Evolutionary conservation across 352 stramenopile species (phyloP), one percentile per base, ranked within the genome.

Genomic region (Phytophthora kernoviae): DNA sequence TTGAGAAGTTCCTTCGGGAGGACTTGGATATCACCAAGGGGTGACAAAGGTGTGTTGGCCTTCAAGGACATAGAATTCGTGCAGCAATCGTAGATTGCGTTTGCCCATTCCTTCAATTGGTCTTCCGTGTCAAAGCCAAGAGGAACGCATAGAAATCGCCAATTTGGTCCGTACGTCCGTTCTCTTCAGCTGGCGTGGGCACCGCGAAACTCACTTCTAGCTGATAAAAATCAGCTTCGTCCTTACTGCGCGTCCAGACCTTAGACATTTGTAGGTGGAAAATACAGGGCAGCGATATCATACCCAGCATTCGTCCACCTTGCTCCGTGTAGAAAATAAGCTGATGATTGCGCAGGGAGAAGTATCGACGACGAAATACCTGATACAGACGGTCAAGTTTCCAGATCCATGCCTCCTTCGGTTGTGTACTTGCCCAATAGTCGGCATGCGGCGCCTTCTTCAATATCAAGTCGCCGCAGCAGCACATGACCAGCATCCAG

Each of bases 401-500:
- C 84, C 85, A 96, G 30, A 96, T 78, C 71, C 76, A 92, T n/a
- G 80, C 87, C 67, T 94, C 87, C 55, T 94, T 94, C 0, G 87
- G 87, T 21, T 81, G 77, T 2, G 80, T 84, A 47, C 87, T 96
- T 26, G 79, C 73, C 77, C 83, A 92, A n/a, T 76, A 80, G 58
- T 91, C 80, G 20, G 73, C 73, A n/a, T 78, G 72, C 4, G 80
- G 61, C 0, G 77, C 65, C 52, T 91, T 93, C 54, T 88, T 85
- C 2, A 96, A 53, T 18, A 94, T 79, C 49, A 94, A 46, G 17
- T 88, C 81, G 18, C 83, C 84, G 49, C 83, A 93, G 33, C 84
- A 96, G 54, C 87, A 96, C 81, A 96, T 94, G 9, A 93, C 84
- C 17, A 96, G 73, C 87, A 96, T 96, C 87, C 87, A 96, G 17